These are phyloP conservation scores for Penicillium nucicola DNA, from an alignment of 495 filamentous ascomycete species.

Conservation along the genomic window DNA sequence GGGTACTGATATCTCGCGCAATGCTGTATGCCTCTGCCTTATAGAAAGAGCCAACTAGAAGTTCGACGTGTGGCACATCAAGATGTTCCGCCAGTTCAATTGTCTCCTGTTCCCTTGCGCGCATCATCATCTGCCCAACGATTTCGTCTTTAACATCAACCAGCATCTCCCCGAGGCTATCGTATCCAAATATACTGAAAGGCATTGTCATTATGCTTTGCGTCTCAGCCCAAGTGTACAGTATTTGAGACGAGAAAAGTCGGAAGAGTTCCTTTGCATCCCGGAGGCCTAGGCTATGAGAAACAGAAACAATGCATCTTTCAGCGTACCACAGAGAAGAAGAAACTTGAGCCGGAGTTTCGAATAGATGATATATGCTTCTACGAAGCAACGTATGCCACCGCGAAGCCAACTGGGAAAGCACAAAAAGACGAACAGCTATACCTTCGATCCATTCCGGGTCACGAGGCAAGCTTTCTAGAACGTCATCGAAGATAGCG, in stretches of 20 bases:
- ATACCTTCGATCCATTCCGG: constrained; percentile 75
- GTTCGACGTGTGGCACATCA: constrained; percentile 47
- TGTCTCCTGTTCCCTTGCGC: constrained; percentile 62
- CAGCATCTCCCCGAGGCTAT: constrained; percentile 64
- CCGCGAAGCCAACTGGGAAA: constrained; percentile 68
- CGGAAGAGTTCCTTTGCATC: constrained; percentile 68
- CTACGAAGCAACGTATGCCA: constrained; percentile 81
- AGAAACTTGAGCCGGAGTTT: constrained; percentile 70
- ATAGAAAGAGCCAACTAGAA: constrained; percentile 68
- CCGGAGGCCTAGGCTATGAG: constrained; percentile 58
- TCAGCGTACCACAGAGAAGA: constrained; percentile 64
- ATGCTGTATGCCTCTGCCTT: constrained; percentile 83
- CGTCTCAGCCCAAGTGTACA: constrained; percentile 83
- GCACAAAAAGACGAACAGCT: constrained; percentile 72
- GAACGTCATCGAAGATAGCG: constrained; percentile 72
- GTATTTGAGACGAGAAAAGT: constrained; percentile 88
- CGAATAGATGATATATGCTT: constrained; percentile 89
- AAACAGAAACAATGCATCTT: constrained; percentile 63
- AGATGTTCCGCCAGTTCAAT: constrained; percentile 56
- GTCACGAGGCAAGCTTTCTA: constrained; percentile 68
- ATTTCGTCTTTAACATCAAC: constrained; percentile 73
- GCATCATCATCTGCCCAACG: constrained; percentile 81
- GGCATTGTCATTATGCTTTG: constrained; percentile 67
- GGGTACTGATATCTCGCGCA: constrained; percentile 68
- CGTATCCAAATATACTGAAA: constrained; percentile 77